phyloP scores from a whole-genome alignment of 352 stramenopile genomes.

The Pythium folliculosum region DNA sequence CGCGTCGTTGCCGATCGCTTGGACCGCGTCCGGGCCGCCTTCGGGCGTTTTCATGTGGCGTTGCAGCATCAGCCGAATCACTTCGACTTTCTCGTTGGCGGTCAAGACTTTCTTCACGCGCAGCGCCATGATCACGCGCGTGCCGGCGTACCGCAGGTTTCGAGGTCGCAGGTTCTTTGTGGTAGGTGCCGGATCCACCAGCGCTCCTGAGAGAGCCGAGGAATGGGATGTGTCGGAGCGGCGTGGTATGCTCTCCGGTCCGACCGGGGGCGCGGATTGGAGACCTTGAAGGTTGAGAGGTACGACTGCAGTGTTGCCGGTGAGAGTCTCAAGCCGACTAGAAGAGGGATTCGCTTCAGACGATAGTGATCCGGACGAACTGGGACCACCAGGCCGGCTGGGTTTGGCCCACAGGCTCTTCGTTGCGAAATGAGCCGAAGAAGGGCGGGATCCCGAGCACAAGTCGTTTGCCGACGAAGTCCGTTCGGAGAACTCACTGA shows the following conservation, averaged over 20 bases:
- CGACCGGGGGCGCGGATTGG: neutral
- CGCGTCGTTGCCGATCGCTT: neutral
- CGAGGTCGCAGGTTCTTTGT: conserved; percentile 19
- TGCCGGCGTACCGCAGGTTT: conserved; percentile 56
- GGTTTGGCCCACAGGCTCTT: conserved; percentile 19
- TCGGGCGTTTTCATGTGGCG: conserved; percentile 32
- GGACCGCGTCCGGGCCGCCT: neutral
- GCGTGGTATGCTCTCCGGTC: neutral
- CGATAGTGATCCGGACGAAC: conserved; percentile 3
- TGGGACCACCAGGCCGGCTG: neutral
- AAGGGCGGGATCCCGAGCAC: conserved; percentile 3
- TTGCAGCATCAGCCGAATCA: conserved; percentile 57
- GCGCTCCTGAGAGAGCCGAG: neutral
- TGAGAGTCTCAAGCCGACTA: conserved; percentile 4
- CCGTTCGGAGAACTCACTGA: conserved; percentile 31
- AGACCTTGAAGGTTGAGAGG: conserved; percentile 31
- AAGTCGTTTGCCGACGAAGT: conserved; percentile 17
- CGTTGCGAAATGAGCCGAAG: conserved; percentile 15
- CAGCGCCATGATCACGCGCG: conserved; percentile 70
- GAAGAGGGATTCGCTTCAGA: conserved; percentile 4
- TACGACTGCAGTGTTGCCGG: conserved; percentile 6
- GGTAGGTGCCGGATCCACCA: neutral
- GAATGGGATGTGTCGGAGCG: neutral
- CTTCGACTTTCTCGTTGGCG: conserved; percentile 49
- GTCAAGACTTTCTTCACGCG: conserved; percentile 54